Conservation (phyloP, 164 flowering plant species). For the Tetrastigma voinierianum region DNA sequence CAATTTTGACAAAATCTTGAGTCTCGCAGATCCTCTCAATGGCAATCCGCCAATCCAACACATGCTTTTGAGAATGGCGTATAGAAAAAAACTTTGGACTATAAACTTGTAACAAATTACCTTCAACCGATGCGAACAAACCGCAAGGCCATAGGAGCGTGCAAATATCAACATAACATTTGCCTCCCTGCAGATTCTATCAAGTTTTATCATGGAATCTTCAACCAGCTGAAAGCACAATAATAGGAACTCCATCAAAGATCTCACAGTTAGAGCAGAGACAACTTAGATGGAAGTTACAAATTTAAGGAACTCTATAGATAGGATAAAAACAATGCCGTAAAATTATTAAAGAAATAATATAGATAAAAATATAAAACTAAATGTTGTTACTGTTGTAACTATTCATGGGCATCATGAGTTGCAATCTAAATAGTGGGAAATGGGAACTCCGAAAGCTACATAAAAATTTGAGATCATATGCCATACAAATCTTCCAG, state of each 20-base stretch:
- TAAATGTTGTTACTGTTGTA: too few relatives aligned
- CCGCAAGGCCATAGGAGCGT: slow-evolving; percentile 96
- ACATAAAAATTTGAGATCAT: too few relatives aligned
- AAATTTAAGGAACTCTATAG: too few relatives aligned
- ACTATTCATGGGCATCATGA: too few relatives aligned
- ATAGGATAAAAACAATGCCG: too few relatives aligned
- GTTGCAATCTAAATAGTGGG: too few relatives aligned
- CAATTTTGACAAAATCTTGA: background rate
- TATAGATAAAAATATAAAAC: too few relatives aligned
- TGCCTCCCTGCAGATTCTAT: slow-evolving; percentile 84
- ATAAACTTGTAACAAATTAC: slow-evolving; percentile 28
- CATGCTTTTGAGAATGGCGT: background rate
- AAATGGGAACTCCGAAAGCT: too few relatives aligned
- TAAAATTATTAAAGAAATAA: too few relatives aligned
- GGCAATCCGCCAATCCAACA: background rate
- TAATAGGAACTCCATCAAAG: slow-evolving; percentile 6
- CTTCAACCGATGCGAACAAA: slow-evolving; percentile 93
- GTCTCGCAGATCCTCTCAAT: background rate
- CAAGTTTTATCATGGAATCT: slow-evolving; percentile 74
- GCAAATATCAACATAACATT: slow-evolving; percentile 79
- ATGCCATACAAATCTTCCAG: too few relatives aligned
- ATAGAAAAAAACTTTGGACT: background rate
- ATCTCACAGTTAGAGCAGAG: background rate
- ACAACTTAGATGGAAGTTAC: too few relatives aligned
- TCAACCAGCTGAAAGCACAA: slow-evolving; percentile 69